Evolutionary conservation across 306 rosid genomes (phyloP).

Genomic region (Castanopsis chinensis): DNA sequence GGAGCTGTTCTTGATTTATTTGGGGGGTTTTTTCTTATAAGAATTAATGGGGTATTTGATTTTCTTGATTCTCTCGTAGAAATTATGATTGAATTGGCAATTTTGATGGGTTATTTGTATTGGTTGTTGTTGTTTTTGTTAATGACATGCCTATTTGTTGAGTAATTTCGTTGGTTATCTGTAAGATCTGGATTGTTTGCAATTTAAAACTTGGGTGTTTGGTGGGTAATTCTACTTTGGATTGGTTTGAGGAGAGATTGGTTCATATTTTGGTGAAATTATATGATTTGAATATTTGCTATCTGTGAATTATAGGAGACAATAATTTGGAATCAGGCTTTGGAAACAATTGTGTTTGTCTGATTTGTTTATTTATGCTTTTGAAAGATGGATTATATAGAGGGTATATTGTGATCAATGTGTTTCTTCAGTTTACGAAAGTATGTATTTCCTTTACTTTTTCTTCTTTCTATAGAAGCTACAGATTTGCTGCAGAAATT

Average conservation of each 20-base stretch:
- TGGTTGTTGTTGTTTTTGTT: background rate
- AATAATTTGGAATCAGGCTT: background rate
- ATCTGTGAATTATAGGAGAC: background rate
- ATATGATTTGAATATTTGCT: background rate
- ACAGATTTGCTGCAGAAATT: constrained; percentile 88
- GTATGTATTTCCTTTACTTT: constrained; percentile 54
- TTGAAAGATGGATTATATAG: background rate
- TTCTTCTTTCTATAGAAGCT: constrained; percentile 50
- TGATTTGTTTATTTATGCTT: background rate
- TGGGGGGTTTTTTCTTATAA: background rate
- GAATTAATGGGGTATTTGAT: background rate
- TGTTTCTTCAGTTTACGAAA: background rate
- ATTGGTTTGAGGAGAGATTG: background rate
- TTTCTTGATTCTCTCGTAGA: background rate
- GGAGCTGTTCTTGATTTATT: background rate
- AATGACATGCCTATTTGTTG: background rate
- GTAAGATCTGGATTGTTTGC: background rate
- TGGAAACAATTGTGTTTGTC: background rate
- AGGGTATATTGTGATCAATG: background rate
- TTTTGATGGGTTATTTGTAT: background rate
- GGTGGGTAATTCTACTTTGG: background rate
- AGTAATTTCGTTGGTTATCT: background rate
- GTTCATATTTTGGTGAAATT: background rate
- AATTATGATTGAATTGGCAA: constrained; percentile 4
- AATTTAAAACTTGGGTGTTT: background rate